phyloP scores from a whole-genome alignment of 768 basidiomycete species.

The Rhodotorula paludigena region DNA sequence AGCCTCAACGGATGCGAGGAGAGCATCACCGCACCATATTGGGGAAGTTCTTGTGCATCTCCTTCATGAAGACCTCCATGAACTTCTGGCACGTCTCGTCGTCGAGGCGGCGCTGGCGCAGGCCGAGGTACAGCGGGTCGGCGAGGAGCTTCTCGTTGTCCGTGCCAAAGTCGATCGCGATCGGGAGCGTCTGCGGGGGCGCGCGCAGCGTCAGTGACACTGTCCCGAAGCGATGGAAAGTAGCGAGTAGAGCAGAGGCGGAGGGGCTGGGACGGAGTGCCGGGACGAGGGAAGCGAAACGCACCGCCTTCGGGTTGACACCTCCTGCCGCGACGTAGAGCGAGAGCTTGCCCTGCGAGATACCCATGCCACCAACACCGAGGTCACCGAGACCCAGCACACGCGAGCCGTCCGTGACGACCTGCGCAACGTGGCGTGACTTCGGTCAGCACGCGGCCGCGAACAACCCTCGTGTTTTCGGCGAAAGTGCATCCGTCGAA shows the following conservation, averaged over 20 bases:
- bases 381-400: constrained; percentile 71
- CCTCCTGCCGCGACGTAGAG: constrained; percentile 86
- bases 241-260: background rate
- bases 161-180: constrained; percentile 82
- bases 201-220: background rate
- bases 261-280: background rate
- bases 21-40: constrained; percentile 21
- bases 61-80: constrained; percentile 89
- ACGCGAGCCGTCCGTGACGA: constrained; percentile 90
- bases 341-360: constrained; percentile 67
- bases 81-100: constrained; percentile 57
- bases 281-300: no score
- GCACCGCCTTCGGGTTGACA: constrained; percentile 47
- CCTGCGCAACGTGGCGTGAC: constrained; percentile 47
- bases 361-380: constrained; percentile 49
- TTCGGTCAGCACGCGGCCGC: no score
- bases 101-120: constrained; percentile 63
- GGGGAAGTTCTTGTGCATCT: constrained; percentile 55
- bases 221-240: no score
- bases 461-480: background rate
- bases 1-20: no score
- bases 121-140: constrained; percentile 84
- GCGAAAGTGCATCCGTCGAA: background rate
- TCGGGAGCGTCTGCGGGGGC: constrained; percentile 63
- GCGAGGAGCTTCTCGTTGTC: constrained; percentile 73